phyloP scores from a whole-genome alignment of 2,329 filamentous ascomycete genomes.

The Neofusicoccum parvum region DNA sequence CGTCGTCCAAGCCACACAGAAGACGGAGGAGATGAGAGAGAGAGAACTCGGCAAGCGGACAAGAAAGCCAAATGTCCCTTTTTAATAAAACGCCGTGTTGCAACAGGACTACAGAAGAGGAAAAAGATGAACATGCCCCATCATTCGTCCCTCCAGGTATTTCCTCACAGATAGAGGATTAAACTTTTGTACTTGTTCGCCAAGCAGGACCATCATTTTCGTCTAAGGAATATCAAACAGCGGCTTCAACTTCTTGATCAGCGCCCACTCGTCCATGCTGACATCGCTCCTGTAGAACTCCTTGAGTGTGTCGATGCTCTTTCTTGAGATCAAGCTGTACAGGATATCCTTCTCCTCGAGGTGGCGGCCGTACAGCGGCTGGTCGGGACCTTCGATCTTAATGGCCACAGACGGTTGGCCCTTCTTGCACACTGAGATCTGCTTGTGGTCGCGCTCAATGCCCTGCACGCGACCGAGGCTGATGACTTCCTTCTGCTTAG shows the following conservation, averaged over 20 bases:
- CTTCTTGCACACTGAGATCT: conserved; percentile 88
- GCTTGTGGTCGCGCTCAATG: conserved; percentile 97
- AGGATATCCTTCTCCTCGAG: conserved; percentile 87
- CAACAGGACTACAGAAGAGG: not conserved
- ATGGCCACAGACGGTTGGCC: conserved; percentile 95
- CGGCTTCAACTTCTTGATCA: conserved; percentile 94
- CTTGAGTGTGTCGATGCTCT: conserved; percentile 92
- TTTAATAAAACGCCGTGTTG: conserved; percentile 10
- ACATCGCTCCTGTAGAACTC: conserved; percentile 91
- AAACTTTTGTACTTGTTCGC: not conserved
- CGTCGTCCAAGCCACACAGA: not conserved
- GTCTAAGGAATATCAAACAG: conserved; percentile 78
- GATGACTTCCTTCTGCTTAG: conserved; percentile 81
- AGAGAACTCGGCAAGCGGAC: not conserved
- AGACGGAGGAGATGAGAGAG: not conserved
- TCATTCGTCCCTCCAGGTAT: not conserved
- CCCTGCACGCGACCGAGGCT: conserved; percentile 89
- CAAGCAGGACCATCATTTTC: not conserved
- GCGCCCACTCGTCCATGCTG: conserved; percentile 86
- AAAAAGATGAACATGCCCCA: not conserved
- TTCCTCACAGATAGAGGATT: not conserved
- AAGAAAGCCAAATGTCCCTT: not conserved
- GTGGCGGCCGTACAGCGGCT: conserved; percentile 92
- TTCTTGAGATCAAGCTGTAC: conserved; percentile 84
- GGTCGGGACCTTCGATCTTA: conserved; percentile 93